A percentile compares a stretch with the other conserved stretches of the same genome.
Evolutionary conservation across 345 rosid genomes (phyloP).

Genomic region (Rubroshorea leprosula): DNA sequence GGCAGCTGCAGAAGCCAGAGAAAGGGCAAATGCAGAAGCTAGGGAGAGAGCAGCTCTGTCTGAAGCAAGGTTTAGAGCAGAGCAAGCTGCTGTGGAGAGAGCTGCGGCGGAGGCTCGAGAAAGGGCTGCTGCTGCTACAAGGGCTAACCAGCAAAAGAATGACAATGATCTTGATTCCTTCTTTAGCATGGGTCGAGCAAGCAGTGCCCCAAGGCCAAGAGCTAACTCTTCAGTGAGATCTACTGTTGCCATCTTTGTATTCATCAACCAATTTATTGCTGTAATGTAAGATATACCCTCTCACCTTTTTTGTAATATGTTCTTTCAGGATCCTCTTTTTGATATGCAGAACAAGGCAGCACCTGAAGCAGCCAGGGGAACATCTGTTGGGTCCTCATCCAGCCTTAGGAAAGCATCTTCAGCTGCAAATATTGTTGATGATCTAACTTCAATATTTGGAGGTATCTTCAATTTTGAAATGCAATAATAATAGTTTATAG

Average conservation of each 20-base stretch:
- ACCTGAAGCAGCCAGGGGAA: slow-evolving; percentile 50
- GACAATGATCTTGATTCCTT: slow-evolving; percentile 84
- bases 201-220: slow-evolving; percentile 87
- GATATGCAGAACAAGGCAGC: slow-evolving; percentile 66
- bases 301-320: slow-evolving; percentile 1
- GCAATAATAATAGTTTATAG: background rate
- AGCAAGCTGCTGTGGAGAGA: slow-evolving; percentile 83
- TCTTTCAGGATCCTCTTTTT: slow-evolving; percentile 64
- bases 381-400: slow-evolving; percentile 51
- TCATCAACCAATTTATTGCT: slow-evolving; percentile 4
- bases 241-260: slow-evolving; percentile 13
- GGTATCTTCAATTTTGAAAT: slow-evolving; percentile 33
- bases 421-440: slow-evolving; percentile 64
- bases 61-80: slow-evolving; percentile 54
- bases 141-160: slow-evolving; percentile 58
- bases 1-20: slow-evolving; percentile 87
- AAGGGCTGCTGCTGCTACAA: slow-evolving; percentile 61
- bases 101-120: slow-evolving; percentile 75
- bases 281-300: too few species aligned
- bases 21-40: slow-evolving; percentile 53
- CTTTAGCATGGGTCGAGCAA: slow-evolving; percentile 69
- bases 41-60: slow-evolving; percentile 54
- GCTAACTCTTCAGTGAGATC: slow-evolving; percentile 52
- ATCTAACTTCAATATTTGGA: slow-evolving; percentile 86
- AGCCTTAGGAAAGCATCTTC: slow-evolving; percentile 80